These are phyloP conservation scores for Corymbia citriodora DNA, from an alignment of 441 rosid genomes.

Conservation along the genomic window DNA sequence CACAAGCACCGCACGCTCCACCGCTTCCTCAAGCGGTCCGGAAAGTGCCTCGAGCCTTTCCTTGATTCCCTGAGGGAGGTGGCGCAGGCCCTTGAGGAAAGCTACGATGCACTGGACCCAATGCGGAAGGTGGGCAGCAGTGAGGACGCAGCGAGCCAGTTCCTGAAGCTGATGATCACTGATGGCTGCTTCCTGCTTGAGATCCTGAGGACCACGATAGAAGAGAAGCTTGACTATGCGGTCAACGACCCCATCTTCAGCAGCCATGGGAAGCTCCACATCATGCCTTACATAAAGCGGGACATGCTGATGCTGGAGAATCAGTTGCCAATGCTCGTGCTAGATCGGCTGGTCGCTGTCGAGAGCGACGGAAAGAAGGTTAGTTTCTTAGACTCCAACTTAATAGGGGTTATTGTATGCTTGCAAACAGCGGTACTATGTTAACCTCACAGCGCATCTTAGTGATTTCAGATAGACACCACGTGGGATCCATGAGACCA, in stretches of 20 bases:
- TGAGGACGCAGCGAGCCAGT: background rate
- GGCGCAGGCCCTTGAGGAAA: constrained; percentile 13
- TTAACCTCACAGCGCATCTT: too few relatives aligned
- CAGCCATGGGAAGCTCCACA: background rate
- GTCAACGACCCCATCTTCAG: background rate
- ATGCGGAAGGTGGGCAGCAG: constrained; percentile 6
- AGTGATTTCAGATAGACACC: too few relatives aligned
- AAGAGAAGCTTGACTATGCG: rapidly evolving
- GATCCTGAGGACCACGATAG: background rate
- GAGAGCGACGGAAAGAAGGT: too few relatives aligned
- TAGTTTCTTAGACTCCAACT: background rate
- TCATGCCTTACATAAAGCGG: background rate
- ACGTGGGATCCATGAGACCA: too few relatives aligned
- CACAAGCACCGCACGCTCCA: constrained; percentile 37
- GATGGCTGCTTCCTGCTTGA: constrained; percentile 59
- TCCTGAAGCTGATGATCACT: constrained; percentile 32
- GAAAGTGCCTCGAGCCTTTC: constrained; percentile 4
- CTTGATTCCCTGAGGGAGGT: constrained; percentile 6
- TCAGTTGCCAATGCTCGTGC: too few relatives aligned
- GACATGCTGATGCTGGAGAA: too few relatives aligned
- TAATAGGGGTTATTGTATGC: too few relatives aligned
- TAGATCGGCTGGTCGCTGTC: too few relatives aligned
- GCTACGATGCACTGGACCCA: constrained; percentile 20
- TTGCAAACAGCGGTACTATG: too few relatives aligned
- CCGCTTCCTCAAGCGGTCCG: constrained; percentile 23